These are phyloP conservation scores for Favolaschia claudopus DNA, from an alignment of 768 basidiomycete species.

Conservation along the genomic window DNA sequence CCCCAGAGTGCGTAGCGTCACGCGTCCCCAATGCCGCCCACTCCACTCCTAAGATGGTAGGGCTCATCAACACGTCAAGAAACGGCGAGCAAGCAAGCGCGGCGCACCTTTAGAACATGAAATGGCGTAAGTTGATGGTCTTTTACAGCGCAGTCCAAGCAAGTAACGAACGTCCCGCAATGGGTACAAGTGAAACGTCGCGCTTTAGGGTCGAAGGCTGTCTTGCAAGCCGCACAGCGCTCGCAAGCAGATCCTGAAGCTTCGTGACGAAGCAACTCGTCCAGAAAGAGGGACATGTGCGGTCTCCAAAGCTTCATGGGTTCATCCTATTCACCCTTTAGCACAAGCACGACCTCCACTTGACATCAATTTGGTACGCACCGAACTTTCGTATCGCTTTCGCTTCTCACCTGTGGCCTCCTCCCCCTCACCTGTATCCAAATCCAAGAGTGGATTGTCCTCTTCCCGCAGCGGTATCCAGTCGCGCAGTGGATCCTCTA, in stretches of 20 bases:
- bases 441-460: background rate
- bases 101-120: background rate
- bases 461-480: background rate
- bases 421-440: background rate
- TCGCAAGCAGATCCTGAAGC: background rate
- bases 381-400: constrained; percentile 1
- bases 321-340: background rate
- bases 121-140: background rate
- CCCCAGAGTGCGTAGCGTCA: background rate
- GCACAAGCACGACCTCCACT: background rate
- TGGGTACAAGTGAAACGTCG: background rate
- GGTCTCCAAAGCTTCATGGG: constrained; percentile 1
- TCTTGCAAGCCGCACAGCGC: background rate
- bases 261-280: background rate
- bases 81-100: too few species aligned
- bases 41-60: constrained; percentile 1
- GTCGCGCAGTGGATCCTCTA: background rate
- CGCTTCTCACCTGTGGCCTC: background rate
- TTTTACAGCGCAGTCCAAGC: background rate
- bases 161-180: background rate
- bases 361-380: background rate
- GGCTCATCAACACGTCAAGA: background rate
- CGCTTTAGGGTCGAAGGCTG: background rate
- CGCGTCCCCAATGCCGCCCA: constrained; percentile 1
- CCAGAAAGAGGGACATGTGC: background rate